Evolutionary conservation across 441 rosid species (phyloP).

Genomic region (Pelargonium citronellum): DNA sequence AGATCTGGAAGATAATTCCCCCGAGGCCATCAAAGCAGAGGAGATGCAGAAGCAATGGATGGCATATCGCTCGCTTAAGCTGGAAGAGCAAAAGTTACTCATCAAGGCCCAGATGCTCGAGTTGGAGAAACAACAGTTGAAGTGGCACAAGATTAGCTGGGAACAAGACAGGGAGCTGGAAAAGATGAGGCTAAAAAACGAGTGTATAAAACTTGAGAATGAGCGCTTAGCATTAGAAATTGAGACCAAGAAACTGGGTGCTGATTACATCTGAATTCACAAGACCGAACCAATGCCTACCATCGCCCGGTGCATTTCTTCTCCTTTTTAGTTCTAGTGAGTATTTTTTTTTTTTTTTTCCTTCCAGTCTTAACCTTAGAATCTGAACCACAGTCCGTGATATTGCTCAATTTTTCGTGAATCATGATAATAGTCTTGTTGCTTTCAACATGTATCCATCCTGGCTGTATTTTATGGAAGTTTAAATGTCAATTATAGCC

Average conservation of each 20-base stretch:
- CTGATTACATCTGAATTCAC: slow-evolving; percentile 11
- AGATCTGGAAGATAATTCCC: neutral
- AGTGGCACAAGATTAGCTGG: slow-evolving; percentile 21
- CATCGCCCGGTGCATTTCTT: too few relatives aligned
- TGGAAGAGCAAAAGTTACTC: slow-evolving; percentile 23
- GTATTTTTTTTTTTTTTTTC: neutral
- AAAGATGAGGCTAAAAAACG: slow-evolving; percentile 32
- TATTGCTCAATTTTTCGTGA: too few relatives aligned
- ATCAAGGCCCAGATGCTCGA: slow-evolving; percentile 20
- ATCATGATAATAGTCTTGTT: too few relatives aligned
- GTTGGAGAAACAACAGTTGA: slow-evolving; percentile 23
- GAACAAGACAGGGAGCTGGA: slow-evolving; percentile 25
- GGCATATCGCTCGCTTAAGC: slow-evolving; percentile 8
- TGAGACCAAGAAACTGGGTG: slow-evolving; percentile 17
- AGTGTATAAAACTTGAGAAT: slow-evolving; percentile 28
- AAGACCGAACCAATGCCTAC: neutral
- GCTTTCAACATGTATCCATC: too few relatives aligned
- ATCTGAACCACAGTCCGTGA: neutral
- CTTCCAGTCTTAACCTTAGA: neutral
- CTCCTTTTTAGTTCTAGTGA: neutral
- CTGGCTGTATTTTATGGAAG: too few relatives aligned
- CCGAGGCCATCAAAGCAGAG: slow-evolving; percentile 10
- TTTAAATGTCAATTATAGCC: too few relatives aligned
- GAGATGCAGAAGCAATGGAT: slow-evolving; percentile 15
- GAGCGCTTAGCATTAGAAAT: slow-evolving; percentile 21